These are phyloP conservation scores for Grosmannia clavigera DNA, from an alignment of 2,329 filamentous ascomycete species.

Conservation along the genomic window DNA sequence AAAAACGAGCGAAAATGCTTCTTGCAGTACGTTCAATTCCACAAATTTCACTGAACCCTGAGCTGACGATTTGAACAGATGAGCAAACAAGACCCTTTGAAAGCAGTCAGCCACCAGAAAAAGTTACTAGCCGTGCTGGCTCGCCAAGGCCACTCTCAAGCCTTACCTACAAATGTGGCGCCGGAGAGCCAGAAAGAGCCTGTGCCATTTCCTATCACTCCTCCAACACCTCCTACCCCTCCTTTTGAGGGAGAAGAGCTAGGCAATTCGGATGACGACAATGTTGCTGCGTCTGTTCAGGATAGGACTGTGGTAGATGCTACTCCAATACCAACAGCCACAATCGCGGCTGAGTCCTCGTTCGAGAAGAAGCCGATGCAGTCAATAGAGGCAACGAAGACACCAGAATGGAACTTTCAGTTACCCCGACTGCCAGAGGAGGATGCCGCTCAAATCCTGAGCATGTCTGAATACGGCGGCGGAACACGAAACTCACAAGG, in stretches of 20 bases:
- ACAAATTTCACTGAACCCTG: neutral
- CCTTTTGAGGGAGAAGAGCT: neutral
- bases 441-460: neutral
- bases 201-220: neutral
- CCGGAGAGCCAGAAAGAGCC: neutral
- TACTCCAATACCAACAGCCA: neutral
- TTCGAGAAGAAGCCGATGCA: neutral
- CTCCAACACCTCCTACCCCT: neutral
- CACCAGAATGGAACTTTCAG: slow-evolving; percentile 1
- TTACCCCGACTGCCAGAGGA: slow-evolving; percentile 1
- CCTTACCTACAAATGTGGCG: neutral
- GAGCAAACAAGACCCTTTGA: neutral
- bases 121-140: neutral
- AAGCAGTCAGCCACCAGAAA: slow-evolving; percentile 1
- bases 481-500: neutral
- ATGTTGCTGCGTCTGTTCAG: neutral
- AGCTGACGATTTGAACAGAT: neutral
- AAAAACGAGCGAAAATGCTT: neutral
- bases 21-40: neutral
- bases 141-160: neutral
- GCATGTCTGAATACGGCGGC: neutral
- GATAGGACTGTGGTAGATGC: neutral
- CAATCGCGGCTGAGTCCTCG: neutral
- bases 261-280: neutral
- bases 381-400: neutral